These are phyloP conservation scores for Butyriboletus loyo DNA, from an alignment of 768 basidiomycete species.

Conservation along the genomic window DNA sequence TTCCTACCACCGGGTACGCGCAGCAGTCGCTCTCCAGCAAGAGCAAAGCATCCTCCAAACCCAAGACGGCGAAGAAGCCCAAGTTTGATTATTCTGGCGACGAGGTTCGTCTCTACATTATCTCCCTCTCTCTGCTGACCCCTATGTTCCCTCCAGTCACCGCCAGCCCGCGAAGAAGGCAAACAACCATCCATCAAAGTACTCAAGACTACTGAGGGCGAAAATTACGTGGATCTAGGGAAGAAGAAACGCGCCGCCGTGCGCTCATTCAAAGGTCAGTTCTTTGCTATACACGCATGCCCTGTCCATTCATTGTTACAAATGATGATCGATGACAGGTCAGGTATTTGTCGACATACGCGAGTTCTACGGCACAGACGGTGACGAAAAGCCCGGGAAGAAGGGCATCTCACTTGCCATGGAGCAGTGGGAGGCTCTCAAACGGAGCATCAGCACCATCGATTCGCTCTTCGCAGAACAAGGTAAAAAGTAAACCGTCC, in stretches of 20 bases:
- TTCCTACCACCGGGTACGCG: background rate
- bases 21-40: constrained; percentile 2
- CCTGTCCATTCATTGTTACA: constrained; percentile 31
- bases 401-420: constrained; percentile 68
- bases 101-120: constrained; percentile 6
- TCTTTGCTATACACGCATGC: background rate
- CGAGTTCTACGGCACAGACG: constrained; percentile 61
- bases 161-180: constrained; percentile 3
- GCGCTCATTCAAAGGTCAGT: constrained; percentile 43
- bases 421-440: constrained; percentile 69
- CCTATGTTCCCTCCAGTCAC: constrained; percentile 16
- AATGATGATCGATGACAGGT: constrained; percentile 34
- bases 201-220: constrained; percentile 28
- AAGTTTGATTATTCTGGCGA: constrained; percentile 18
- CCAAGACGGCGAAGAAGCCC: constrained; percentile 36
- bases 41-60: constrained; percentile 12
- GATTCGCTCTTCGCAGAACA: constrained; percentile 46
- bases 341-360: constrained; percentile 64
- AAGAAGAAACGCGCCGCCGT: constrained; percentile 70
- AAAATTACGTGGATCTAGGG: constrained; percentile 61
- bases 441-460: constrained; percentile 40
- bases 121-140: constrained; percentile 4
- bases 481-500: constrained; percentile 16
- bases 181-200: constrained; percentile 3
- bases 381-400: constrained; percentile 73